Conservation (phyloP, 805 yeast genomes). For the Ogataea polymorpha region DNA sequence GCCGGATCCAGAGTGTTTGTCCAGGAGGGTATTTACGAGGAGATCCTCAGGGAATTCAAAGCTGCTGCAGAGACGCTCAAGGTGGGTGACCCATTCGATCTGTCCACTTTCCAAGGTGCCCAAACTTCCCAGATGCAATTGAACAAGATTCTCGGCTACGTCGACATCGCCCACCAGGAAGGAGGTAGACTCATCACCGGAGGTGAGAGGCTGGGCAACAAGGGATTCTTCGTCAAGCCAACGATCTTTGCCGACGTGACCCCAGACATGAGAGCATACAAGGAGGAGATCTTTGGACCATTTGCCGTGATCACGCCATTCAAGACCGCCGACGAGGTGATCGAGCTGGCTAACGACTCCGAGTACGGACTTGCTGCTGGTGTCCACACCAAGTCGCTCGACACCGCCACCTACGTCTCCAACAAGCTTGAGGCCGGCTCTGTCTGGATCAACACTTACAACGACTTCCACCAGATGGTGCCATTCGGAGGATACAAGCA, state of each 20-base stretch:
- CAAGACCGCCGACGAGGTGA: slow-evolving; percentile 63
- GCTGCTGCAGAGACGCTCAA: slow-evolving; percentile 55
- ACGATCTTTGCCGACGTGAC: slow-evolving; percentile 69
- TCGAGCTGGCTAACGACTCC: slow-evolving; percentile 63
- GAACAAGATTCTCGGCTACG: slow-evolving; percentile 64
- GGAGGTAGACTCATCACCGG: slow-evolving; percentile 69
- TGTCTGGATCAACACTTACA: slow-evolving; percentile 77
- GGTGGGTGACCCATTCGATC: slow-evolving; percentile 75
- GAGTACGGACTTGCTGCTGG: slow-evolving; percentile 82
- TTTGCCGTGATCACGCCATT: slow-evolving; percentile 71
- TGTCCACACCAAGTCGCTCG: slow-evolving; percentile 62
- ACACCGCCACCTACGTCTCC: slow-evolving; percentile 61
- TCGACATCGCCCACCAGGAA: slow-evolving; percentile 62
- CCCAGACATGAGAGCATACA: slow-evolving; percentile 59
- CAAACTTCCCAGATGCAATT: slow-evolving; percentile 70
- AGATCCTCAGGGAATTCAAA: slow-evolving; percentile 56
- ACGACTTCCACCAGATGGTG: slow-evolving; percentile 69
- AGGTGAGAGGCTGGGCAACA: slow-evolving; percentile 61
- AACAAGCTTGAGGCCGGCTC: slow-evolving; percentile 71
- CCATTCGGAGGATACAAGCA: slow-evolving; percentile 83
- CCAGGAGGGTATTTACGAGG: slow-evolving; percentile 69
- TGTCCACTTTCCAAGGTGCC: slow-evolving; percentile 69
- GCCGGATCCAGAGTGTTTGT: slow-evolving; percentile 79
- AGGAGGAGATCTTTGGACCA: slow-evolving; percentile 80
- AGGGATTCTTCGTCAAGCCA: slow-evolving; percentile 73